Evolutionary conservation across 2,329 filamentous ascomycete genomes (phyloP).

Genomic region (Nothopassalora personata): DNA sequence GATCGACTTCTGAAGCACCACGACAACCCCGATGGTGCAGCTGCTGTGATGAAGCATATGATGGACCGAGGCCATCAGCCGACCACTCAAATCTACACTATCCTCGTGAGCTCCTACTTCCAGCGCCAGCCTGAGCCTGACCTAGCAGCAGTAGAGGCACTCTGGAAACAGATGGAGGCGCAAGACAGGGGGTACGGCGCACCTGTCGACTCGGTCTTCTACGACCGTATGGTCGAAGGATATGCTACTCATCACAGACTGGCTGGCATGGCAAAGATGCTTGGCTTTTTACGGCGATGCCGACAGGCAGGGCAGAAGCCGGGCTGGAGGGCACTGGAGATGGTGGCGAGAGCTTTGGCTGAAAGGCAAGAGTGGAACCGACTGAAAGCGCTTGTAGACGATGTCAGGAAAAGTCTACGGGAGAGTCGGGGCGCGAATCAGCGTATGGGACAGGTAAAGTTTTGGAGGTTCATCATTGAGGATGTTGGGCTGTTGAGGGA

Average conservation of each 20-base stretch:
- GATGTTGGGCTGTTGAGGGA: constrained; percentile 10
- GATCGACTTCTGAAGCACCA: constrained; percentile 54
- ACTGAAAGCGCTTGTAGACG: constrained; percentile 32
- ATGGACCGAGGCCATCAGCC: constrained; percentile 47
- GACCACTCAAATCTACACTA: constrained; percentile 66
- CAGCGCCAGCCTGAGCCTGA: constrained; percentile 48
- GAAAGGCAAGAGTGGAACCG: constrained; percentile 33
- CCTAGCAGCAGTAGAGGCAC: constrained; percentile 52
- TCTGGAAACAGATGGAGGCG: constrained; percentile 49
- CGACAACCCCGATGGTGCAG: constrained; percentile 48
- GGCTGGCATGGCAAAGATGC: constrained; percentile 46
- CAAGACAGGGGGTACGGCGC: constrained; percentile 25
- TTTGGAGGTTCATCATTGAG: constrained; percentile 16
- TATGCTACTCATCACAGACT: constrained; percentile 47
- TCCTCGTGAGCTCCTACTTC: constrained; percentile 65
- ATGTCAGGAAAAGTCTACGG: constrained; percentile 9
- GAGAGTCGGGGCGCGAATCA: constrained; percentile 4
- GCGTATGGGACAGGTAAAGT: constrained; percentile 6
- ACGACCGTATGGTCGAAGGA: constrained; percentile 64
- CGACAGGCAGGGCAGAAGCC: constrained; percentile 37
- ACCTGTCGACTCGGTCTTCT: constrained; percentile 53
- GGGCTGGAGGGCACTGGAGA: constrained; percentile 38
- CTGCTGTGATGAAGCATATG: constrained; percentile 61
- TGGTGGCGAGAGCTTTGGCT: constrained; percentile 36
- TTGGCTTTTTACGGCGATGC: constrained; percentile 39